These are phyloP conservation scores for Cairneyella variabilis DNA, from an alignment of 495 filamentous ascomycete species.

Conservation along the genomic window DNA sequence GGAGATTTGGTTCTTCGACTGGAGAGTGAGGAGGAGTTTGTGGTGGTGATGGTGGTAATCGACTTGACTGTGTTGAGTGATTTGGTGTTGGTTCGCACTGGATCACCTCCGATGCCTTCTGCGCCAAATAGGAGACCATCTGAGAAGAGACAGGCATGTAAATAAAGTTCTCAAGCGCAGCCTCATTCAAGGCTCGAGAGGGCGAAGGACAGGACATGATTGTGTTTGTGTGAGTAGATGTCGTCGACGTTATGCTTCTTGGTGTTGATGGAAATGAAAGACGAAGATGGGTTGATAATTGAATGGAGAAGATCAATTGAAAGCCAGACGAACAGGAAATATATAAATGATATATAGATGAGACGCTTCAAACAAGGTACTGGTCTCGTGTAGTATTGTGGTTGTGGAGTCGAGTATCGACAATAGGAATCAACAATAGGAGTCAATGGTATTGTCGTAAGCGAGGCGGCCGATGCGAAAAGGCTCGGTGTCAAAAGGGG, in stretches of 20 bases:
- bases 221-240: constrained; percentile 1
- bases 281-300: neutral
- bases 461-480: constrained; percentile 10
- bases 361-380: too few species aligned
- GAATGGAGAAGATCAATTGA: neutral
- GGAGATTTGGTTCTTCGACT: constrained; percentile 37
- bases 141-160: constrained; percentile 71
- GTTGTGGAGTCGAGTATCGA: too few species aligned
- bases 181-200: constrained; percentile 50
- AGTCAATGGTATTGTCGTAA: neutral
- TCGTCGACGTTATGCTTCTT: too few species aligned
- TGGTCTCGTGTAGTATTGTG: constrained; percentile 5
- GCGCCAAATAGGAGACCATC: constrained; percentile 84
- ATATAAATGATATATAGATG: too few species aligned
- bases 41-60: constrained; percentile 64
- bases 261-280: neutral
- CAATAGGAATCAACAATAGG: too few species aligned
- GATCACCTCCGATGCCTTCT: constrained; percentile 82
- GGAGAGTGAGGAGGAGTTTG: constrained; percentile 59
- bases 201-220: constrained; percentile 13
- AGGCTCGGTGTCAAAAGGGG: neutral
- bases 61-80: constrained; percentile 39
- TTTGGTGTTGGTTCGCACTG: constrained; percentile 75
- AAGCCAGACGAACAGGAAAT: constrained; percentile 1
- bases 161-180: constrained; percentile 87